These are phyloP conservation scores for Vishniacozyma victoriae DNA, from an alignment of 768 basidiomycete species.

Conservation along the genomic window DNA sequence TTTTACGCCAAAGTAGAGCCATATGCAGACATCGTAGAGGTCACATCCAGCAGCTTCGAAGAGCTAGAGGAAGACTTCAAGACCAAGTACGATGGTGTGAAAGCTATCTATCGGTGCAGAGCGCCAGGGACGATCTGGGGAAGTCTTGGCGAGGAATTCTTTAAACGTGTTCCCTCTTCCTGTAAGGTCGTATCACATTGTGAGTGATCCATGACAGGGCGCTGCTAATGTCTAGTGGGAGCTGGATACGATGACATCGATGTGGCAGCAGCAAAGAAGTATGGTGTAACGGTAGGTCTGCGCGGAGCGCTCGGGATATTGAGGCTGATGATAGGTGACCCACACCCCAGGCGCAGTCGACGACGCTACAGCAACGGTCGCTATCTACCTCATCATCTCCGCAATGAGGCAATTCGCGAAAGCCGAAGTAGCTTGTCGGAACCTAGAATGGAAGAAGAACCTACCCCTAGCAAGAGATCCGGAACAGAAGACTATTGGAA, in stretches of 20 bases:
- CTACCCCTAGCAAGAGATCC: conserved; percentile 41
- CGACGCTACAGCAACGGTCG: conserved; percentile 67
- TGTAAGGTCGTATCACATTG: conserved; percentile 11
- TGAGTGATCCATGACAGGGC: background rate
- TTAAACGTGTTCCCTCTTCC: conserved; percentile 1
- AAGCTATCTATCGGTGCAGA: conserved; percentile 9
- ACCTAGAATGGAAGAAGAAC: conserved; percentile 7
- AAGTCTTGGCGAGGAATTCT: conserved; percentile 7
- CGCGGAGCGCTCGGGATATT: background rate
- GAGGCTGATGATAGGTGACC: conserved; percentile 52
- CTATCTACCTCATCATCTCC: conserved; percentile 31
- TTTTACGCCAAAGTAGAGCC: conserved; percentile 7
- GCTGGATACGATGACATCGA: conserved; percentile 3
- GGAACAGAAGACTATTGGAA: conserved; percentile 44
- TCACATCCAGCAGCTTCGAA: background rate
- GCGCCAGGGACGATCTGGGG: conserved; percentile 4
- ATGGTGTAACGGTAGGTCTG: background rate
- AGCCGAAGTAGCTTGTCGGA: too few species aligned
- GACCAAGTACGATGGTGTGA: conserved; percentile 7
- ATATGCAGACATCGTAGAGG: conserved; percentile 11
- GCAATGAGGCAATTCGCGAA: conserved; percentile 33
- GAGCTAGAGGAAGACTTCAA: conserved; percentile 6
- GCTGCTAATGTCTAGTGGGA: background rate
- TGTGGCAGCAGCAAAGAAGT: background rate
- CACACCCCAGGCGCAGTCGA: conserved; percentile 88